phyloP scores from a whole-genome alignment of 257 asterid species.

The Lantana camara region DNA sequence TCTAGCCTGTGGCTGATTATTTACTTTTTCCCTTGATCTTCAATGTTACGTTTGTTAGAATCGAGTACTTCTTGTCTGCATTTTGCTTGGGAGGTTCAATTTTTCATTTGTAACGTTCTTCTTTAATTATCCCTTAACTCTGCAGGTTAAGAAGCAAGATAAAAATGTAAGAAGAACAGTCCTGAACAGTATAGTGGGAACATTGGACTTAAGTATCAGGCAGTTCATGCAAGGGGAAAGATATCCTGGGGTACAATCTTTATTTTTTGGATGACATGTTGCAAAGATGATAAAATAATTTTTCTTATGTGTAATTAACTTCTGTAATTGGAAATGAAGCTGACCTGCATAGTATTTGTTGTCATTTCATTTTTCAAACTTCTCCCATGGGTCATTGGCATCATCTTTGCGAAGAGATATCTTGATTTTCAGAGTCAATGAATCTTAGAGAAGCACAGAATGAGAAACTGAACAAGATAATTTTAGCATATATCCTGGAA shows the following conservation, averaged over 20 bases:
- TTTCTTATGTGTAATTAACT: slow-evolving; percentile 4
- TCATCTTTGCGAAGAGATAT: not conserved
- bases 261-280: slow-evolving; percentile 19
- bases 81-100: slow-evolving; percentile 13
- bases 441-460: not conserved
- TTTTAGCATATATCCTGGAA: not conserved
- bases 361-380: not conserved
- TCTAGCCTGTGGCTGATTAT: slow-evolving; percentile 8
- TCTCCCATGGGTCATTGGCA: not conserved
- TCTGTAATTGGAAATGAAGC: slow-evolving; percentile 19
- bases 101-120: not conserved
- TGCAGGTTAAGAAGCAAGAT: slow-evolving; percentile 86
- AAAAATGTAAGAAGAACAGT: slow-evolving; percentile 83
- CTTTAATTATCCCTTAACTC: not conserved
- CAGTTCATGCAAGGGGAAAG: slow-evolving; percentile 80
- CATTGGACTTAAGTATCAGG: slow-evolving; percentile 79
- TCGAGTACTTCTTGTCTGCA: slow-evolving; percentile 17
- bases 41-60: not conserved
- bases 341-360: slow-evolving; percentile 2
- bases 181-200: slow-evolving; percentile 85
- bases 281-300: slow-evolving; percentile 1
- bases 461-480: not conserved
- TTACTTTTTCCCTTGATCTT: slow-evolving; percentile 14
- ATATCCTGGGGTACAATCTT: slow-evolving; percentile 75
- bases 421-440: slow-evolving; percentile 4